Evolutionary conservation across 2,329 filamentous ascomycete species (phyloP).

Genomic region (Exophiala sideris): DNA sequence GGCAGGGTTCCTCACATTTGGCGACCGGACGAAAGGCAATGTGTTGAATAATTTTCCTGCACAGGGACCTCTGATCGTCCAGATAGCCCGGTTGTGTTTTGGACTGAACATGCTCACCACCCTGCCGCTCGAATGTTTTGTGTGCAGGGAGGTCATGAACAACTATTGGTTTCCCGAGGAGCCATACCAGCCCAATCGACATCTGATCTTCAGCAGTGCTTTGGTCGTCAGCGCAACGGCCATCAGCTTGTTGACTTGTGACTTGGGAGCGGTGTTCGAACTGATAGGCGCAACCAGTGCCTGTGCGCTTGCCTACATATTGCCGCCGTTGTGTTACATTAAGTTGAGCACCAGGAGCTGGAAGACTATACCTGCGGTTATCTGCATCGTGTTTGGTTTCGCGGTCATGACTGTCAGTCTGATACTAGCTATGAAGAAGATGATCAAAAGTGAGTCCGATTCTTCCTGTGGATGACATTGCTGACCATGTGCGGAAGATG

Average conservation of each 20-base stretch:
- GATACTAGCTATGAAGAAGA: slow-evolving; percentile 68
- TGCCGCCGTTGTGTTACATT: slow-evolving; percentile 92
- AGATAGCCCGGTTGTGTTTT: slow-evolving; percentile 90
- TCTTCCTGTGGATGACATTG: not conserved
- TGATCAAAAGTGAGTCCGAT: slow-evolving; percentile 41
- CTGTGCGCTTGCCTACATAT: slow-evolving; percentile 88
- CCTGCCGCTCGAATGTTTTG: slow-evolving; percentile 91
- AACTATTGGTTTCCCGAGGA: slow-evolving; percentile 73
- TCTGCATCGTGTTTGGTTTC: slow-evolving; percentile 74
- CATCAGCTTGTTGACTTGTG: slow-evolving; percentile 81
- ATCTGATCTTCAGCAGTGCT: slow-evolving; percentile 79
- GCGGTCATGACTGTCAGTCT: slow-evolving; percentile 79
- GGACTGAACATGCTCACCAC: slow-evolving; percentile 99
- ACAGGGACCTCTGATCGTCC: slow-evolving; percentile 81
- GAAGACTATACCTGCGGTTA: slow-evolving; percentile 67
- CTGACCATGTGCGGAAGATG: slow-evolving; percentile 10
- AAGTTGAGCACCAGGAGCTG: slow-evolving; percentile 71
- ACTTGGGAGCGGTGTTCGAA: slow-evolving; percentile 91
- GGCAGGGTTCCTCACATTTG: slow-evolving; percentile 87
- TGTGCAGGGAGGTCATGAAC: slow-evolving; percentile 94
- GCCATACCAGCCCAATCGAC: slow-evolving; percentile 77
- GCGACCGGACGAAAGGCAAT: slow-evolving; percentile 86
- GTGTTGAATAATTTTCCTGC: slow-evolving; percentile 96
- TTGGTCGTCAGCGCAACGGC: slow-evolving; percentile 76
- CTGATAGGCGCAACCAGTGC: slow-evolving; percentile 93